Base-by-base conservation (phyloP, 73 alveolate genomes). In the Paramecium tetraurelia region DNA sequence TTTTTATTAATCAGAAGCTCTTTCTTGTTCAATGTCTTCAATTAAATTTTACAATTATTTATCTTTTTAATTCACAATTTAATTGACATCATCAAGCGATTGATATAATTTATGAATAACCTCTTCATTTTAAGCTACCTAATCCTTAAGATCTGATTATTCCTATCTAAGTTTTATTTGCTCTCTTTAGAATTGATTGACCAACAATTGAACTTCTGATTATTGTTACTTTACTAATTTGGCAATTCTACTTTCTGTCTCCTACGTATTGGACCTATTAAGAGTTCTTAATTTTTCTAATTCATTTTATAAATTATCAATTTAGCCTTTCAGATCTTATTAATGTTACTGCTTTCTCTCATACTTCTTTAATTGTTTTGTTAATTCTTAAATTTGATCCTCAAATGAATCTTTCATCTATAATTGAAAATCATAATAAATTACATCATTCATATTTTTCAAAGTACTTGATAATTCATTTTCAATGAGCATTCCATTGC, bases 31-130 rank as follows among this genome's bases (percentile, higher is more conserved):
- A 44, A 80, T 44, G 18, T 80, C 90, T 29, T 80, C 90, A n/a
- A 80, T 44, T 80, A 80, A 80, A 80, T 80, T 80, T 5, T 80
- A 20, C 18, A 80, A 43, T 43, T 80, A 44, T 80, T 80, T 80
- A 80, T 80, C 90, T 80, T 80, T 80, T 80, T 80, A 80, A 80
- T 80, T 80, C n/a, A 80, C 90, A 22, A 80, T 46, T 80, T 44
- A 46, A 7, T 80, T 80, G 4, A 80, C 90, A 80, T 80, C 90
- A 80, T 80, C 90, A n/a, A 80, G 44, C 11, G 90, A 80, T 80
- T 80, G 46, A 41, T 80, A 80, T 44, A 80, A 80, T 43, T 80
- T 80, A 44, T 40, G 72, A 10, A 80, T 41, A 80, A 80, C 16
- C 48, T 80, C 90, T 80, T 80, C 90, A 44, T 80, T 80, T 46